Base-by-base conservation (phyloP, 2,329 filamentous ascomycete genomes). In the Periconia sp. region DNA sequence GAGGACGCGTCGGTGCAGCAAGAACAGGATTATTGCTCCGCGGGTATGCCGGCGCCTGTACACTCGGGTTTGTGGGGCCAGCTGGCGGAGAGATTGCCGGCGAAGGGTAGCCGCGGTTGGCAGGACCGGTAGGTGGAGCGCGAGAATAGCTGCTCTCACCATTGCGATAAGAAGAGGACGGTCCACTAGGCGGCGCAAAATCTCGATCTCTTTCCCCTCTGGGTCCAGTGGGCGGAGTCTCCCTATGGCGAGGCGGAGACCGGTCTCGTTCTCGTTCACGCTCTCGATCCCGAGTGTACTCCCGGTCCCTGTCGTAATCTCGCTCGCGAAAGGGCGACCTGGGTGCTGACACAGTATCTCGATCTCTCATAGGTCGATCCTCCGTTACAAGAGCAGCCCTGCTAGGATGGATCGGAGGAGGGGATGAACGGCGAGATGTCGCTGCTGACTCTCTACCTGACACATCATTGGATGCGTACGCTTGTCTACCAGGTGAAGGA, bases 361-460 rank as follows among this genome's bases (percentile, higher is more conserved):
- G 53, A 16, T 57, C 48, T 40, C 70, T 51, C 29, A 53, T 43
- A 29, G 50, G 41, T 23, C 48, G 38, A 16, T 59, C 59, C 23
- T 60, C 57, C 19, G 43, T 52, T 26, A 72, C 62, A 13, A 75
- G 57, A 34, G 71, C 74, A 36, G 73, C 61, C 53, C 79, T 75
- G 51, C 82, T 83, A 12, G 77, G 75, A 55, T 83, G 80, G 11
- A 79, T 67, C 10, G 73, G 65, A 18, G 73, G 79, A 12, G 84
- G 84, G 5, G 84, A 86, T 7, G 84, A 84, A 35, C 81, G 76
- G 43, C 82, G 78, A 16, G 83, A 86, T 21, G 79, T 83, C 15
- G 76, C 67, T 15, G 70, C 76, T 7, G 83, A 85, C 26, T 76
- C 78, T 42, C 76, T 70, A 16, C 75, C 78, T 16, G 79, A 81